phyloP scores from a whole-genome alignment of 2,329 filamentous ascomycete genomes.

The Plenodomus biglobosus region DNA sequence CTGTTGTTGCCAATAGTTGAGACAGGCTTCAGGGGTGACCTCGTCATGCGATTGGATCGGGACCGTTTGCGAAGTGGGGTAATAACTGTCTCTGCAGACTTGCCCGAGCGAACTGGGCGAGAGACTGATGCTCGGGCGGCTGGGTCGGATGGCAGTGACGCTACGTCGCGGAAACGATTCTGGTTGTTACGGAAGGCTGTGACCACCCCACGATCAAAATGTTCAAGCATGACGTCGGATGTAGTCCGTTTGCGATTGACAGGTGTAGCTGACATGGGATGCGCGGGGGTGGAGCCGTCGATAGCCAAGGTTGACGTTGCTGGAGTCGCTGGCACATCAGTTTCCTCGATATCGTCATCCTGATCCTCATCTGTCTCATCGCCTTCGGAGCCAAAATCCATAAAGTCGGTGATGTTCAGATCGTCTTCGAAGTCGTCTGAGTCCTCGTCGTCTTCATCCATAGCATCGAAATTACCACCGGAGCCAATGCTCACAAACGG shows the following conservation, averaged over 20 bases:
- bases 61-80: slow-evolving; percentile 44
- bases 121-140: slow-evolving; percentile 41
- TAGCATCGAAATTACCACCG: slow-evolving; percentile 59
- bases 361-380: slow-evolving; percentile 41
- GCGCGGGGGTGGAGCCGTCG: slow-evolving; percentile 37
- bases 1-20: slow-evolving; percentile 18
- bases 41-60: slow-evolving; percentile 29
- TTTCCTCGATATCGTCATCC: slow-evolving; percentile 38
- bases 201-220: slow-evolving; percentile 55
- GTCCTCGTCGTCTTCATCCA: slow-evolving; percentile 59
- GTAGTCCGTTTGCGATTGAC: slow-evolving; percentile 28
- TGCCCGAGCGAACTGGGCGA: slow-evolving; percentile 42
- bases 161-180: slow-evolving; percentile 42
- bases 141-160: slow-evolving; percentile 42
- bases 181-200: slow-evolving; percentile 46
- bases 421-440: slow-evolving; percentile 62
- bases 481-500: slow-evolving; percentile 60
- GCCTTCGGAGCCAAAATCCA: slow-evolving; percentile 41
- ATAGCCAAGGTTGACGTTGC: slow-evolving; percentile 35
- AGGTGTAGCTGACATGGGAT: slow-evolving; percentile 25
- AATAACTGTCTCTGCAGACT: slow-evolving; percentile 44
- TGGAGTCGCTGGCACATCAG: slow-evolving; percentile 41
- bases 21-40: slow-evolving; percentile 23
- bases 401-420: slow-evolving; percentile 43
- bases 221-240: slow-evolving; percentile 44